Evolutionary conservation across 768 basidiomycete species (phyloP).

Genomic region (Panellus pusillus): DNA sequence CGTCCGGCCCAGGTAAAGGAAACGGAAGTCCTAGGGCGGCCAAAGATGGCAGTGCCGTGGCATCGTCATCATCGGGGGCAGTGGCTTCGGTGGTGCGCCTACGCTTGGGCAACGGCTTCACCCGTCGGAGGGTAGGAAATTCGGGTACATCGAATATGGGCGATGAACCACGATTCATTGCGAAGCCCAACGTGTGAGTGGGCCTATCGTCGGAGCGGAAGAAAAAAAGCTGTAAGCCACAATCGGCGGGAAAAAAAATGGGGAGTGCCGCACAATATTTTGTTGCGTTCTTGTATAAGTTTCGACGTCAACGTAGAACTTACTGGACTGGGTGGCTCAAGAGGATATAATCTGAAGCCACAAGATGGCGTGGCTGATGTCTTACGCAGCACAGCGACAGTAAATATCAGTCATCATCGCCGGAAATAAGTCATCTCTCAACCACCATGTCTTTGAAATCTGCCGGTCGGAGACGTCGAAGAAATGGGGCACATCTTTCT

Average conservation of each 20-base stretch:
- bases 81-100: slow-evolving; percentile 48
- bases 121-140: slow-evolving; percentile 58
- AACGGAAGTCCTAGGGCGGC: slow-evolving; percentile 11
- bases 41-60: slow-evolving; percentile 16
- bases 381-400: slow-evolving; percentile 17
- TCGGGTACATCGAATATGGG: slow-evolving; percentile 68
- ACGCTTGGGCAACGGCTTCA: slow-evolving; percentile 81
- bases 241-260: neutral
- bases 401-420: slow-evolving; percentile 16
- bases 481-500: too few species aligned
- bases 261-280: slow-evolving; percentile 9
- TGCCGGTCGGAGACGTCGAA: too few species aligned
- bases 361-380: slow-evolving; percentile 20
- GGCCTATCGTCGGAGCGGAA: slow-evolving; percentile 1
- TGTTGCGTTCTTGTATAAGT: slow-evolving; percentile 6
- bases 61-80: slow-evolving; percentile 14
- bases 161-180: slow-evolving; percentile 57
- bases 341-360: slow-evolving; percentile 2
- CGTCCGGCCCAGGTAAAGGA: slow-evolving; percentile 40
- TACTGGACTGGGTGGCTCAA: neutral
- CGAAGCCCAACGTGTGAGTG: slow-evolving; percentile 7
- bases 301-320: slow-evolving; percentile 17
- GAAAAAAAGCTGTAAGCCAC: slow-evolving; percentile 7
- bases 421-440: neutral
- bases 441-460: too few species aligned